Evolutionary conservation across 2,329 filamentous ascomycete species (phyloP).

Genomic region (Apiospora marii): DNA sequence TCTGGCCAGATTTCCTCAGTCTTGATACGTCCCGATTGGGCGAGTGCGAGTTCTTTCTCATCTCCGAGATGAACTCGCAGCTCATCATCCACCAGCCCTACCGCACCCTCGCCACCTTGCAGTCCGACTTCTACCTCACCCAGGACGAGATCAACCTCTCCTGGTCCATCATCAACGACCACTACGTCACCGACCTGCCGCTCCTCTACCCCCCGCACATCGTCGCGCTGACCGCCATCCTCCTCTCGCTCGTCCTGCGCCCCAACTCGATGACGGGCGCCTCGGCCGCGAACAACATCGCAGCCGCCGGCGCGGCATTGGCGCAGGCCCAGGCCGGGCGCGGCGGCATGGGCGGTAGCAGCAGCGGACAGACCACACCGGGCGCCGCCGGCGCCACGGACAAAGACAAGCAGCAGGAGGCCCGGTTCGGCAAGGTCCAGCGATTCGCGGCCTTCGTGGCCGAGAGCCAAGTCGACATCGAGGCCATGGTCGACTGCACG

Average conservation of each 20-base stretch:
- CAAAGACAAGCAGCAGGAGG: slow-evolving; percentile 60
- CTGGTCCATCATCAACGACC: slow-evolving; percentile 88
- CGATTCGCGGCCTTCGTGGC: slow-evolving; percentile 79
- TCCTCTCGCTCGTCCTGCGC: slow-evolving; percentile 83
- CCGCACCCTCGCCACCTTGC: slow-evolving; percentile 77
- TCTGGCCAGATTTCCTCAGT: slow-evolving; percentile 82
- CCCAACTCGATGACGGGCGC: slow-evolving; percentile 51
- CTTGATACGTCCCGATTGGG: slow-evolving; percentile 85
- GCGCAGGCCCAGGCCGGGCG: slow-evolving; percentile 56
- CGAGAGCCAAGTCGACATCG: slow-evolving; percentile 85
- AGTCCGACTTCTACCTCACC: slow-evolving; percentile 73
- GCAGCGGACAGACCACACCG: slow-evolving; percentile 37
- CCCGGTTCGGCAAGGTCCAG: slow-evolving; percentile 70
- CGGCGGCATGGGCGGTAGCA: slow-evolving; percentile 28
- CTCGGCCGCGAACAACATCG: slow-evolving; percentile 54
- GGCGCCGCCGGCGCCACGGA: slow-evolving; percentile 33
- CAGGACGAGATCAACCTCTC: slow-evolving; percentile 81
- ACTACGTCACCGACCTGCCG: slow-evolving; percentile 91
- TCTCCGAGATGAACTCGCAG: slow-evolving; percentile 89
- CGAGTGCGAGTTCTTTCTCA: slow-evolving; percentile 92
- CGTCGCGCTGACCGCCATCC: slow-evolving; percentile 85
- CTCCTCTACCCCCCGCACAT: slow-evolving; percentile 86
- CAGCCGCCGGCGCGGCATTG: slow-evolving; percentile 57
- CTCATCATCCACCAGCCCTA: slow-evolving; percentile 93
- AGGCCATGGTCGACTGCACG: slow-evolving; percentile 85